A percentile compares a stretch with the other conserved stretches of the same genome.
Evolutionary conservation across 495 filamentous ascomycete genomes (phyloP).

Genomic region (Xylaria cubensis): DNA sequence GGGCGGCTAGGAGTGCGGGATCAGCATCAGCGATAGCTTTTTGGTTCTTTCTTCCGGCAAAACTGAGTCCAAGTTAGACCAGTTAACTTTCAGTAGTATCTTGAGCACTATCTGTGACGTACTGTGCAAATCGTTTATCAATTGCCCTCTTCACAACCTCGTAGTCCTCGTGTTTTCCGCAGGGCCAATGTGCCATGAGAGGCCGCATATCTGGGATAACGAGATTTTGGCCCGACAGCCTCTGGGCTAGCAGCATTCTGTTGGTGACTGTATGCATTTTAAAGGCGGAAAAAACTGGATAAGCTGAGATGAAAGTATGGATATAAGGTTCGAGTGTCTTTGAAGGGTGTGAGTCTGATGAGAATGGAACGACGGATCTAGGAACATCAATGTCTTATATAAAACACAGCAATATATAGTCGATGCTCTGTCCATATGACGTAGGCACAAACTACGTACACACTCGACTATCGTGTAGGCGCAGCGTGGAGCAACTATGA

Average conservation of each 20-base stretch:
- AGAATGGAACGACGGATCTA: not conserved
- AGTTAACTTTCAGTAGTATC: not conserved
- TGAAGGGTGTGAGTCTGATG: not conserved
- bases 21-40: constrained; percentile 30
- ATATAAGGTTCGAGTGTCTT: not conserved
- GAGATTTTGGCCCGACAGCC: constrained; percentile 35
- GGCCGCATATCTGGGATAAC: constrained; percentile 37
- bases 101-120: not conserved
- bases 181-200: constrained; percentile 35
- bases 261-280: constrained; percentile 30
- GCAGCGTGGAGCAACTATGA: not conserved
- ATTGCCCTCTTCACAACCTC: constrained; percentile 28
- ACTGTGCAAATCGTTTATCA: constrained; percentile 33
- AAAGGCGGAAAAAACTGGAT: not conserved
- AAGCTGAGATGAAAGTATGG: not conserved
- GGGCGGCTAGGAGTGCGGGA: constrained; percentile 34
- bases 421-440: not conserved
- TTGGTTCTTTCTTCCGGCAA: constrained; percentile 28
- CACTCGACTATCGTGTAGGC: not conserved
- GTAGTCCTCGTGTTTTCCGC: constrained; percentile 31
- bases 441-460: not conserved
- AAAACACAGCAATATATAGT: not conserved
- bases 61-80: not conserved
- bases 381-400: not conserved
- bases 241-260: constrained; percentile 30